Percentiles rank a stretch among this genome's conserved stretches.
These are phyloP conservation scores for Phytophthora podocarpi DNA, from an alignment of 352 stramenopile species.

Conservation along the genomic window DNA sequence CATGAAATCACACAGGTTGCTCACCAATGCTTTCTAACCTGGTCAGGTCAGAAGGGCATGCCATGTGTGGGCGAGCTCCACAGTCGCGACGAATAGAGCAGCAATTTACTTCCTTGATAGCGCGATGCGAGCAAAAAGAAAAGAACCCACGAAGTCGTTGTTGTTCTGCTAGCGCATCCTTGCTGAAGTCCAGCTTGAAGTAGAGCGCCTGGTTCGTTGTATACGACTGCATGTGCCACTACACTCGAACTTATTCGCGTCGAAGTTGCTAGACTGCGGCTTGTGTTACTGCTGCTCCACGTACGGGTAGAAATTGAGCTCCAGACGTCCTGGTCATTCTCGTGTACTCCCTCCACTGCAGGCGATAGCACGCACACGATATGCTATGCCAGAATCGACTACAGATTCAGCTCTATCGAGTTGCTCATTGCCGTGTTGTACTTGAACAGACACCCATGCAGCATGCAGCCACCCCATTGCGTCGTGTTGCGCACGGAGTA, in stretches of 20 bases:
- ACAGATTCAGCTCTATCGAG: too few species aligned
- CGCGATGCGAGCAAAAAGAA: too few species aligned
- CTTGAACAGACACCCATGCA: constrained; percentile 75
- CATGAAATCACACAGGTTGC: too few species aligned
- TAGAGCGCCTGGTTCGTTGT: constrained; percentile 55
- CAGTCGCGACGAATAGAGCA: too few species aligned
- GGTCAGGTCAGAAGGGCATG: too few species aligned
- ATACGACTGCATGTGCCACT: constrained; percentile 74
- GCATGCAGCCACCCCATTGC: constrained; percentile 66
- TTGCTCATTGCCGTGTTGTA: constrained; percentile 49
- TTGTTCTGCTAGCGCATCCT: constrained; percentile 69
- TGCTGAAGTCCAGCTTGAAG: constrained; percentile 60
- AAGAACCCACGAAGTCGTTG: constrained; percentile 69
- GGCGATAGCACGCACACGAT: too few species aligned
- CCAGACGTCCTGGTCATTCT: too few species aligned
- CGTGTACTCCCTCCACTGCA: too few species aligned
- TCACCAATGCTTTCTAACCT: too few species aligned
- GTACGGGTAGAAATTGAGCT: constrained; percentile 82
- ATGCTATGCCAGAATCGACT: too few species aligned
- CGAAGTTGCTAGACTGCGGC: constrained; percentile 64
- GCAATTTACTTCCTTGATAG: too few species aligned
- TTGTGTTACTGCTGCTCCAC: constrained; percentile 65
- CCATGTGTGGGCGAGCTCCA: too few species aligned
- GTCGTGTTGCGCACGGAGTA: constrained; percentile 75
- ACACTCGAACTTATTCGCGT: constrained; percentile 75